These are phyloP conservation scores for Aspergillus fumigatiaffinis DNA, from an alignment of 2,329 filamentous ascomycete genomes.

Conservation along the genomic window DNA sequence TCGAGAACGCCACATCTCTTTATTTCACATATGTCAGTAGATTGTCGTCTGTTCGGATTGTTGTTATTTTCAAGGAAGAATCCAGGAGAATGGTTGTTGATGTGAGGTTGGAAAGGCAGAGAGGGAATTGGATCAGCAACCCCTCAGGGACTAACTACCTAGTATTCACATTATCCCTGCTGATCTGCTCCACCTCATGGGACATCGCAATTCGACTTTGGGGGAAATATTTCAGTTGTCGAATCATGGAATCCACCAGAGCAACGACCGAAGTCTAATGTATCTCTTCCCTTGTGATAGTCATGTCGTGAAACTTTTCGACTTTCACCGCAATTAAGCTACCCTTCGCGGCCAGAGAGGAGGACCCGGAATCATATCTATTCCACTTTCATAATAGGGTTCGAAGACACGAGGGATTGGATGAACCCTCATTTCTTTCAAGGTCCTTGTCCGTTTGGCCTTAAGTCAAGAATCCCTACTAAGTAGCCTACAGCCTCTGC, in stretches of 20 bases:
- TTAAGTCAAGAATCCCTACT: background rate
- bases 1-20: background rate
- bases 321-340: background rate
- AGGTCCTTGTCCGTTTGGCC: background rate
- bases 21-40: background rate
- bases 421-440: background rate
- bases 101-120: background rate
- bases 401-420: background rate
- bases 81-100: background rate
- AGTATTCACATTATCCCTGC: slow-evolving; percentile 7
- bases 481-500: background rate
- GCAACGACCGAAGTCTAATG: background rate
- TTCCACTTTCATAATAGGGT: background rate
- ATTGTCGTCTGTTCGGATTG: background rate
- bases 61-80: background rate
- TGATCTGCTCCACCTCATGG: slow-evolving; percentile 9
- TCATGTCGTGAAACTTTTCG: background rate
- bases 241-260: background rate
- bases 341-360: background rate
- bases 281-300: background rate
- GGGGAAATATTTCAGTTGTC: background rate
- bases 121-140: background rate
- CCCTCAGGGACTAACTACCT: background rate
- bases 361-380: background rate
- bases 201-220: background rate